A percentile compares a stretch with the other conserved stretches of the same genome.
These are phyloP conservation scores for Scytalidium sp. DNA, from an alignment of 2,329 filamentous ascomycete species.

Conservation along the genomic window DNA sequence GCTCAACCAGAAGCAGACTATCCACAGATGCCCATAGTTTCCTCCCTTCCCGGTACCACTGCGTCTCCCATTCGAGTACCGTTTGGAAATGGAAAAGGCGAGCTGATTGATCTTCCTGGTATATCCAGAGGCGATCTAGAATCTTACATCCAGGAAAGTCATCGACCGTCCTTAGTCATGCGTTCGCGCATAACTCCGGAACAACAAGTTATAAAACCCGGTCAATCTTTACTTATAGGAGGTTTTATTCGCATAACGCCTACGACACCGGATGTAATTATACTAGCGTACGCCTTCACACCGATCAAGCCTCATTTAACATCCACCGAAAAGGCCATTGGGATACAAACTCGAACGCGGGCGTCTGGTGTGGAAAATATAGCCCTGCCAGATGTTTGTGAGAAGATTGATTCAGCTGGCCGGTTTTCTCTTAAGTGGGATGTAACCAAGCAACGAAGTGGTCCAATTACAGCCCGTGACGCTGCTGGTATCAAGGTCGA, in stretches of 20 bases:
- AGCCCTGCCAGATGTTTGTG: conserved; percentile 52
- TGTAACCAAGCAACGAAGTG: conserved; percentile 76
- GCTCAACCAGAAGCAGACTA: conserved; percentile 69
- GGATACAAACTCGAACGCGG: conserved; percentile 64
- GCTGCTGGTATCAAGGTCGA: conserved; percentile 64
- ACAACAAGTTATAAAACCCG: conserved; percentile 69
- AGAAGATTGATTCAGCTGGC: conserved; percentile 67
- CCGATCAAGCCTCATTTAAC: conserved; percentile 76
- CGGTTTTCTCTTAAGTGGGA: conserved; percentile 74
- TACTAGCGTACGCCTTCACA: conserved; percentile 85
- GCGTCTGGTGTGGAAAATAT: conserved; percentile 62
- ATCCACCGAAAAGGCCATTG: conserved; percentile 73
- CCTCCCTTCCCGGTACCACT: conserved; percentile 85
- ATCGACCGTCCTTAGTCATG: conserved; percentile 74
- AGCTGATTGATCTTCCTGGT: conserved; percentile 90
- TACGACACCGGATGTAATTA: conserved; percentile 56
- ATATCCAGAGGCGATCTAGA: conserved; percentile 73
- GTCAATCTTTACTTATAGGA: conserved; percentile 78
- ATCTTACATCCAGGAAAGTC: conserved; percentile 63
- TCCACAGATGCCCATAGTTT: conserved; percentile 83
- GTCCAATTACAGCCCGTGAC: conserved; percentile 63
- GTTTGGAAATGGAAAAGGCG: conserved; percentile 81
- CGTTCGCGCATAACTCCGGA: conserved; percentile 69
- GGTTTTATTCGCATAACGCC: conserved; percentile 88
- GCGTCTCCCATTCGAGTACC: conserved; percentile 92